Base-by-base conservation (phyloP, 768 basidiomycete genomes). In the Termitomyces sp. region DNA sequence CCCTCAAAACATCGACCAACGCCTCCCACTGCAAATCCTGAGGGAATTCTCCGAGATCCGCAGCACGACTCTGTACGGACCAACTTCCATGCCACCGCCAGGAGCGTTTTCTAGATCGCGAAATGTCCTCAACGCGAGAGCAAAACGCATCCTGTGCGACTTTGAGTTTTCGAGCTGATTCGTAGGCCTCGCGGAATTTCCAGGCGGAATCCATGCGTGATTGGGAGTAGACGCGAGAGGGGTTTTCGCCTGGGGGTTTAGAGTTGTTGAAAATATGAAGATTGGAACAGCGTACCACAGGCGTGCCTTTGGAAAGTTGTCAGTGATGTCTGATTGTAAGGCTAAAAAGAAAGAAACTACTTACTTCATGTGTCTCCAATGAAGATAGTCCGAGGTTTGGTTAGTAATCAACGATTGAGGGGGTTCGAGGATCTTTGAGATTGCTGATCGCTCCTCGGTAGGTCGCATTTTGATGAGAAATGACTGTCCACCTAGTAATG, bases 341-440 rank as follows among this genome's bases (percentile, higher is more conserved):
- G 46, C 31, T 18, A 37, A 2, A 10, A 16, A 43, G 42, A n/a
- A n/a, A n/a, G n/a, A n/a, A n/a, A n/a, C n/a, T n/a, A 67, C 74
- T 13, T 60, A 84, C 82, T 92, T 92, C 81, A 92, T 88, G 61
- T 92, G 88, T 58, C 90, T 73, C 86, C 87, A 87, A 39, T 78
- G 75, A 18, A 79, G 65, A 1, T 72, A 72, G 22, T 69, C 68
- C 9, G 69, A 76, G 62, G 37, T 70, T 69, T 51, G 70, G 62
- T 63, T 82, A 73, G 53, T 86, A 69, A 32, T 64, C 3, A 74
- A 61, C 0, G 77, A 72, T 59, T 79, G 83, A 0, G 92, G 90
- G 0, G 89, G 85, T 51, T 94, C 92, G 16, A 94, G 74, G 4
- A 90, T 75, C 74, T 86, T 81, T 0, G 86, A 81, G 16, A 80